A percentile compares a stretch with the other conserved stretches of the same genome.
Evolutionary conservation across 768 basidiomycete species (phyloP).

Genomic region (Pisolithus microcarpus): DNA sequence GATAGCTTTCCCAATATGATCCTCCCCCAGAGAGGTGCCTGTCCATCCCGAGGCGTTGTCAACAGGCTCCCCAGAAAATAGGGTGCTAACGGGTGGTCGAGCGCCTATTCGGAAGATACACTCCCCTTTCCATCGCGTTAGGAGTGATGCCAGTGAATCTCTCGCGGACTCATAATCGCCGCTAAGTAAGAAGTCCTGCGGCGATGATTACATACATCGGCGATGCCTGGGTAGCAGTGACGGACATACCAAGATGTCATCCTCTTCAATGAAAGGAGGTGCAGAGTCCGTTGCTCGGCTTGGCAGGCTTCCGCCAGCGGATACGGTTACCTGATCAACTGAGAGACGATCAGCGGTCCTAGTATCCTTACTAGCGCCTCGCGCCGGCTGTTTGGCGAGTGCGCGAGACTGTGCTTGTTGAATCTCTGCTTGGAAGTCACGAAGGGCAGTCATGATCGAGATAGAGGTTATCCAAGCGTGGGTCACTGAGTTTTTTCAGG

Average conservation of each 20-base stretch:
- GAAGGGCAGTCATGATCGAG: conserved; percentile 25
- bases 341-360: conserved; percentile 16
- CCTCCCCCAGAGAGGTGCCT: conserved; percentile 42
- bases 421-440: conserved; percentile 59
- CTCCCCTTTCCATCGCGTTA: conserved; percentile 67
- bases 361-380: conserved; percentile 12
- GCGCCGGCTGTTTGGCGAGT: conserved; percentile 50
- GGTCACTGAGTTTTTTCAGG: too few species aligned
- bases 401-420: conserved; percentile 69
- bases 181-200: conserved; percentile 37
- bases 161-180: conserved; percentile 48
- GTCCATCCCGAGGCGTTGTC: conserved; percentile 46
- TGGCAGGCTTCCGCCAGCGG: neutral
- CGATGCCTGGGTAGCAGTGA: conserved; percentile 1
- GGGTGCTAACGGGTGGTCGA: conserved; percentile 48
- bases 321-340: conserved; percentile 48
- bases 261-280: conserved; percentile 2
- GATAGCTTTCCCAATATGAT: conserved; percentile 45
- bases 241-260: conserved; percentile 7
- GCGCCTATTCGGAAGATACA: conserved; percentile 67
- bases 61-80: conserved; percentile 49
- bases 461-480: too few species aligned
- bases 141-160: conserved; percentile 55
- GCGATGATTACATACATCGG: conserved; percentile 3
- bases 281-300: neutral